A percentile compares a stretch with the other conserved stretches of the same genome.
Evolutionary conservation across 352 stramenopile species (phyloP).

Genomic region (Thalassiosira tumida): DNA sequence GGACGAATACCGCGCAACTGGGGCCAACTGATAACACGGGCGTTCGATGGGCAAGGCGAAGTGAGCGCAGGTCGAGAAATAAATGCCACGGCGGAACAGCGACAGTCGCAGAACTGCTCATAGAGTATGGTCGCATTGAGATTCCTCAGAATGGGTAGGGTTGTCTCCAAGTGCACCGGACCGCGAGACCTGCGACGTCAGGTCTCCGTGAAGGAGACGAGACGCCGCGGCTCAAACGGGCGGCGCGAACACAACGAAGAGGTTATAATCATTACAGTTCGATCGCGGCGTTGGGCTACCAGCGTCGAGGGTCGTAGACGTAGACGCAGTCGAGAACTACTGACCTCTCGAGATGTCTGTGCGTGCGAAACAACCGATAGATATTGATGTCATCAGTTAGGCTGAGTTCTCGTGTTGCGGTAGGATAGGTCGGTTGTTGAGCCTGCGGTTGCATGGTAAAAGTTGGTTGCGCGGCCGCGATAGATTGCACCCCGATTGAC

Average conservation of each 20-base stretch:
- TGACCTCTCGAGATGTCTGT: neutral
- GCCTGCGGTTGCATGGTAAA: too few relatives aligned
- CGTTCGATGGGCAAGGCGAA: too few relatives aligned
- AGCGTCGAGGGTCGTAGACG: neutral
- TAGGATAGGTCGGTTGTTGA: too few relatives aligned
- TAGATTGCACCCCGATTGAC: too few relatives aligned
- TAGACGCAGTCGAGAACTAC: neutral
- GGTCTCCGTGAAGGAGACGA: neutral
- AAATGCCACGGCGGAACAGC: too few relatives aligned
- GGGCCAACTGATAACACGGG: too few relatives aligned
- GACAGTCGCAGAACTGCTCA: slow-evolving; percentile 58
- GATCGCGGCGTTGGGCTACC: neutral
- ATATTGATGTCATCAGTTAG: too few relatives aligned
- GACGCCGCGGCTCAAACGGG: slow-evolving; percentile 68
- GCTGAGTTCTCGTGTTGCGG: too few relatives aligned
- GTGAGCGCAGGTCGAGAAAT: too few relatives aligned
- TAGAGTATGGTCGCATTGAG: slow-evolving; percentile 74
- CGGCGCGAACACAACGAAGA: slow-evolving; percentile 55
- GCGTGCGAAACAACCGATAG: neutral
- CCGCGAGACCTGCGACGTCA: slow-evolving; percentile 63
- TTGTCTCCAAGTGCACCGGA: slow-evolving; percentile 19
- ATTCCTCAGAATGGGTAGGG: slow-evolving; percentile 50
- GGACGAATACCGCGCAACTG: too few relatives aligned
- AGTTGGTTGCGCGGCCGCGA: too few relatives aligned
- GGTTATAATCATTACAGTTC: slow-evolving; percentile 69